Evolutionary conservation across 139 green algal species (phyloP).

Genomic region (Bryopsis sp.): DNA sequence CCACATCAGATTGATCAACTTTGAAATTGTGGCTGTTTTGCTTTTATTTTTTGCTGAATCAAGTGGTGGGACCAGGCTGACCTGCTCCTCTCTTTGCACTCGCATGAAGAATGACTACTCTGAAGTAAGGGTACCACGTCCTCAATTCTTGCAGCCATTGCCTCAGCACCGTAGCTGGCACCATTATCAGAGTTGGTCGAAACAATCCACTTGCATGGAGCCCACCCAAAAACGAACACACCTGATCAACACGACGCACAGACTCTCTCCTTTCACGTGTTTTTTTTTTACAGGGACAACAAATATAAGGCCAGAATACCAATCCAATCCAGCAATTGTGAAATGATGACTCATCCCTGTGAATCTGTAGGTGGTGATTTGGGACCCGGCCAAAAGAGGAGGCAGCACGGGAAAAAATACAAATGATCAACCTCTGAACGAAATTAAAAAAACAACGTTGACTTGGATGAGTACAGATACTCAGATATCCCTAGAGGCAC

Average conservation of each 20-base stretch:
- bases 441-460: slow-evolving; percentile 1
- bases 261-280: background rate
- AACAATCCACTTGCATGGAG: slow-evolving; percentile 66
- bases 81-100: background rate
- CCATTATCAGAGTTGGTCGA: slow-evolving; percentile 73
- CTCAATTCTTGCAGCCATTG: slow-evolving; percentile 92
- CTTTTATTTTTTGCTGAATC: too few relatives aligned
- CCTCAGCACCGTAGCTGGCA: slow-evolving; percentile 85
- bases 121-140: slow-evolving; percentile 55
- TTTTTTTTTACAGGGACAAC: too few relatives aligned
- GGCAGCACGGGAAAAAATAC: too few relatives aligned
- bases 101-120: slow-evolving; percentile 84
- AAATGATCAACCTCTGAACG: too few relatives aligned
- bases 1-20: too few relatives aligned
- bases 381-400: too few relatives aligned
- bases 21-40: too few relatives aligned
- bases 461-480: background rate
- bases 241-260: slow-evolving; percentile 26
- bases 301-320: too few relatives aligned
- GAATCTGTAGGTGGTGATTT: too few relatives aligned
- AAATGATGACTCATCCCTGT: too few relatives aligned
- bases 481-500: background rate
- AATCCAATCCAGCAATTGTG: too few relatives aligned
- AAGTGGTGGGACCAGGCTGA: too few relatives aligned
- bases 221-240: slow-evolving; percentile 70